Evolutionary conservation across 106 monocot species (phyloP).

Genomic region (Acorus gramineus): DNA sequence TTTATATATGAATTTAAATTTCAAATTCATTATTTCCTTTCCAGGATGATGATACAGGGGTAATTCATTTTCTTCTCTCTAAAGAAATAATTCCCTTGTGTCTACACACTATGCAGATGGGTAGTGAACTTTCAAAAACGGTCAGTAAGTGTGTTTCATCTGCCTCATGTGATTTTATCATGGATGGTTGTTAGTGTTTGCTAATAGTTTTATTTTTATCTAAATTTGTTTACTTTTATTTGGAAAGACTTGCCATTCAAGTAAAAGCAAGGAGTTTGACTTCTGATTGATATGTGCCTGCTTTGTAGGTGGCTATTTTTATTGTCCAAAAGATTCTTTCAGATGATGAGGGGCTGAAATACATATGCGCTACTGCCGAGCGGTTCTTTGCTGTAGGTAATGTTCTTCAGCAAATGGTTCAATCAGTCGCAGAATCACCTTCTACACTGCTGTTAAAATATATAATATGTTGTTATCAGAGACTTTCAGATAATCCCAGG

Average conservation of each 20-base stretch:
- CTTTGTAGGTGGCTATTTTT: conserved; percentile 46
- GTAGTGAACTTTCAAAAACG: conserved; percentile 98
- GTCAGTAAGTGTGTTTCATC: conserved; percentile 20
- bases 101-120: conserved; percentile 98
- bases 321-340: conserved; percentile 51
- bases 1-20: no score
- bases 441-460: conserved; percentile 40
- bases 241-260: neutral
- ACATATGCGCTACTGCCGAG: conserved; percentile 39
- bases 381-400: conserved; percentile 27
- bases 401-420: conserved; percentile 31
- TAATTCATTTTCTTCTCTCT: conserved; percentile 98
- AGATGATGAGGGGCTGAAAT: conserved; percentile 47
- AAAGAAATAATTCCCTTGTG: conserved; percentile 97
- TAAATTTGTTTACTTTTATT: neutral
- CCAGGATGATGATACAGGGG: conserved; percentile 97
- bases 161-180: no score
- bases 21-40: neutral
- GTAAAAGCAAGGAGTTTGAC: no score
- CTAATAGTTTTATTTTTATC: no score
- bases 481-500: conserved; percentile 33
- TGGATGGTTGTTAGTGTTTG: no score
- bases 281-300: neutral
- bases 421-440: conserved; percentile 19
- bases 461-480: conserved; percentile 36